These are phyloP conservation scores for Mycosphaerella arachidis DNA, from an alignment of 2,329 filamentous ascomycete species.

Conservation along the genomic window DNA sequence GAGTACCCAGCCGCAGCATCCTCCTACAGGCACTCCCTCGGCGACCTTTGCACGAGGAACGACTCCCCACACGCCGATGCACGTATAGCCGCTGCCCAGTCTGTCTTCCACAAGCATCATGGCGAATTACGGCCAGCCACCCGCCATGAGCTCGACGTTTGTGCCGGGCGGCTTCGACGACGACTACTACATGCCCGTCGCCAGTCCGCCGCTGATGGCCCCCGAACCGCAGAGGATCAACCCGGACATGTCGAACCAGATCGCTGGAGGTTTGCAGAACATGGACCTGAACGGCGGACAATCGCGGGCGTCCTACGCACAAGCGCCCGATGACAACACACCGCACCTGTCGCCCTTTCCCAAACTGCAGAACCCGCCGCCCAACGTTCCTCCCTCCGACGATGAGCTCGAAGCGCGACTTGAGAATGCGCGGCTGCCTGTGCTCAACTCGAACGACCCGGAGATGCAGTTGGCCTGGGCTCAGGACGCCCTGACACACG, in stretches of 20 bases:
- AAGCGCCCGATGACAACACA: constrained; percentile 37
- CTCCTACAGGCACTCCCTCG: neutral
- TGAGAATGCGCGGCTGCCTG: constrained; percentile 75
- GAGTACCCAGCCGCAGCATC: neutral
- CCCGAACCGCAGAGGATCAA: constrained; percentile 58
- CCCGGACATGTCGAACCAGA: constrained; percentile 87
- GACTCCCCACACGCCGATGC: neutral
- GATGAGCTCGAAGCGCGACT: constrained; percentile 89
- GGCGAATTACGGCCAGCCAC: constrained; percentile 16
- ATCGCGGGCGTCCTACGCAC: constrained; percentile 5
- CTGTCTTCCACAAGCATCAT: constrained; percentile 3
- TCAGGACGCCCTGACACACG: constrained; percentile 83
- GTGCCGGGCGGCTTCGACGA: constrained; percentile 64
- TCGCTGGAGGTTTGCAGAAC: constrained; percentile 88
- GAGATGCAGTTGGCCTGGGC: constrained; percentile 97
- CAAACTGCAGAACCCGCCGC: constrained; percentile 68
- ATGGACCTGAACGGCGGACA: constrained; percentile 56
- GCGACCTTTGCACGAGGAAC: neutral
- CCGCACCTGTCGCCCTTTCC: constrained; percentile 92
- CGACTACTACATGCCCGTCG: constrained; percentile 60
- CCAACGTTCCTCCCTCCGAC: constrained; percentile 88
- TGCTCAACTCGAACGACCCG: constrained; percentile 89
- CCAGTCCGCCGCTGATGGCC: constrained; percentile 59
- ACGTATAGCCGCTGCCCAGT: neutral
- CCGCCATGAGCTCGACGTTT: constrained; percentile 56